phyloP scores from a whole-genome alignment of 495 filamentous ascomycete species.

The Penicillium macrosclerotiorum region DNA sequence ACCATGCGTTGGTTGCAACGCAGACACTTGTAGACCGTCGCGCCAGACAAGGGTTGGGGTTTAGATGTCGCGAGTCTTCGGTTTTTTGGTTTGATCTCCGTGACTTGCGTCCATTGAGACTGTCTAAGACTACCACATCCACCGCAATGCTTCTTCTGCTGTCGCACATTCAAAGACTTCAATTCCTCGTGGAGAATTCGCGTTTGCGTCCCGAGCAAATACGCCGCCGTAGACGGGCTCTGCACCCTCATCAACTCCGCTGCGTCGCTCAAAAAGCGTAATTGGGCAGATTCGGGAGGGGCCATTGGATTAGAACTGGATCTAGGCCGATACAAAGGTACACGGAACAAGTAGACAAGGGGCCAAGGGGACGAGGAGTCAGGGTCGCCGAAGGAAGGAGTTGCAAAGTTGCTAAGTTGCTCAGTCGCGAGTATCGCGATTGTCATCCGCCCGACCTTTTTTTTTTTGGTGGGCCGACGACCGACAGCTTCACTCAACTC shows the following conservation, averaged over 20 bases:
- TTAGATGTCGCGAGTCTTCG: constrained; percentile 17
- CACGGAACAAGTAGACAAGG: no score
- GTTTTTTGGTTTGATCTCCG: constrained; percentile 26
- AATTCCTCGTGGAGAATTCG: constrained; percentile 38
- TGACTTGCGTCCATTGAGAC: constrained; percentile 39
- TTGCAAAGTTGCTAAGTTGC: no score
- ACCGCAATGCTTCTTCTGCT: constrained; percentile 44
- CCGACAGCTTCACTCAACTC: no score
- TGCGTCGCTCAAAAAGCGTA: constrained; percentile 47
- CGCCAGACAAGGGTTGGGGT: constrained; percentile 6
- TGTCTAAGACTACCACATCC: constrained; percentile 52
- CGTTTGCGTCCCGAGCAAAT: constrained; percentile 45
- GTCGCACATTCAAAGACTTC: constrained; percentile 35
- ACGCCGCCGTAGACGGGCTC: constrained; percentile 49
- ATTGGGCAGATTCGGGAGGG: constrained; percentile 32
- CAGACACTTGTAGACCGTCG: constrained; percentile 38
- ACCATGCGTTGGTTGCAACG: constrained; percentile 39
- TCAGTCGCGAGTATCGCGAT: no score
- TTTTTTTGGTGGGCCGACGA: no score
- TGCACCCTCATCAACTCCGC: constrained; percentile 36
- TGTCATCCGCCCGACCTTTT: no score
- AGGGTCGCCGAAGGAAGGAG: no score
- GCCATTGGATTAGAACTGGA: no score
- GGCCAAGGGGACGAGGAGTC: no score
- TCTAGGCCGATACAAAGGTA: no score